These are phyloP conservation scores for Colletotrichum plurivorum DNA, from an alignment of 2,329 filamentous ascomycete species.

Conservation along the genomic window DNA sequence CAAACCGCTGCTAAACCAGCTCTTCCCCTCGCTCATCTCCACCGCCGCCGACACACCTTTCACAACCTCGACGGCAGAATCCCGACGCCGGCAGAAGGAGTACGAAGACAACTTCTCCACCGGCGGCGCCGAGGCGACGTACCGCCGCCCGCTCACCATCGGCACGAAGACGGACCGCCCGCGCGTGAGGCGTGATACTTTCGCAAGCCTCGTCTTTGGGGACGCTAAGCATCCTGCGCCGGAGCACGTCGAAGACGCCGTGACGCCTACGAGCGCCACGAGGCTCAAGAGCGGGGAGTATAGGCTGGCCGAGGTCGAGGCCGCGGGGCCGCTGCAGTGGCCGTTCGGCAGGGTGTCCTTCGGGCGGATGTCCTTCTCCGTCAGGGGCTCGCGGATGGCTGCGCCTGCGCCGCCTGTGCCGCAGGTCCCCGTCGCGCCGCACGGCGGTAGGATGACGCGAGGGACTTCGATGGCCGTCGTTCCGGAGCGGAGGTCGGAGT, in stretches of 20 bases:
- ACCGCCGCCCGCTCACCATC: constrained; percentile 42
- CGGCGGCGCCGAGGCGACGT: constrained; percentile 10
- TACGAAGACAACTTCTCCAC: constrained; percentile 37
- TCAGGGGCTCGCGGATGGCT: constrained; percentile 29
- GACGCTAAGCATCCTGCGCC: background rate
- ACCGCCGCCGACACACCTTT: background rate
- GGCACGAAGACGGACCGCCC: constrained; percentile 38
- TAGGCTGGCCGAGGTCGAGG: constrained; percentile 25
- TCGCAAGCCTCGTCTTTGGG: constrained; percentile 14
- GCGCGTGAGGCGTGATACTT: constrained; percentile 14
- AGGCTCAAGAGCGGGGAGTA: constrained; percentile 18
- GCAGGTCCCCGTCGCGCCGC: background rate
- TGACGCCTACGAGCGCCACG: constrained; percentile 8
- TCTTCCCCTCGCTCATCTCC: constrained; percentile 45
- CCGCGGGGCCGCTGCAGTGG: constrained; percentile 18
- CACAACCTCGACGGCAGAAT: background rate
- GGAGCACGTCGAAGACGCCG: constrained; percentile 21
- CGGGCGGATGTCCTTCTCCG: background rate
- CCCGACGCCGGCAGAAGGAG: constrained; percentile 19
- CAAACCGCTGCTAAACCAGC: constrained; percentile 54
- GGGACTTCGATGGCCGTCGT: background rate
- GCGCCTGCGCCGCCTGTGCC: constrained; percentile 12
- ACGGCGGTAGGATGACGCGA: background rate
- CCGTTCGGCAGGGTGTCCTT: background rate
- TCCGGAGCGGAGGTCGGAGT: constrained; percentile 4